phyloP scores from a whole-genome alignment of 441 rosid species.

The Adansonia gregorii region DNA sequence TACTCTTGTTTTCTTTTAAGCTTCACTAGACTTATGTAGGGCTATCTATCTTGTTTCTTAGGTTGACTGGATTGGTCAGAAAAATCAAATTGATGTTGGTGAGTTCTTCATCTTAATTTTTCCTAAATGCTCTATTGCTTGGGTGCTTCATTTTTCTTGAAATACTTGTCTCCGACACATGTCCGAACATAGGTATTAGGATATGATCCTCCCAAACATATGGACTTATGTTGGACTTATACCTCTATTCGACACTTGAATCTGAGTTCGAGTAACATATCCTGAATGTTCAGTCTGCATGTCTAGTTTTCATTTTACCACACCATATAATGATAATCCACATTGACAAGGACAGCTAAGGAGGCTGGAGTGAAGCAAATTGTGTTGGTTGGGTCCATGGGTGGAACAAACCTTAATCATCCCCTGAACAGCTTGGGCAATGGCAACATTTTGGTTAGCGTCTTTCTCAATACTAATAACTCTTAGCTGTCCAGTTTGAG shows the following conservation, averaged over 20 bases:
- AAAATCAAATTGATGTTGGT: slow-evolving; percentile 95
- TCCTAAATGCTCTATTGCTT: background rate
- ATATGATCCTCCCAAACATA: too few relatives aligned
- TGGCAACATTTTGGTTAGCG: slow-evolving; percentile 88
- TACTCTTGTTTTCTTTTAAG: slow-evolving; percentile 16
- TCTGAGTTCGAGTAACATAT: background rate
- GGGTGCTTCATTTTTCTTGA: too few relatives aligned
- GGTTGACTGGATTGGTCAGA: slow-evolving; percentile 99
- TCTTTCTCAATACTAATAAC: slow-evolving; percentile 4
- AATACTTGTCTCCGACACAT: too few relatives aligned
- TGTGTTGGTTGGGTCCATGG: slow-evolving; percentile 96
- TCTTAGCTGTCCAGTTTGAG: slow-evolving; percentile 10
- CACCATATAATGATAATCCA: slow-evolving; percentile 17
- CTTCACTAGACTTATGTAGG: slow-evolving; percentile 24
- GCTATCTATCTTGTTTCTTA: slow-evolving; percentile 31
- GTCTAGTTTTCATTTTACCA: slow-evolving; percentile 25
- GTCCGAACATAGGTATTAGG: too few relatives aligned
- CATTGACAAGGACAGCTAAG: slow-evolving; percentile 61
- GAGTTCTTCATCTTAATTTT: slow-evolving; percentile 22
- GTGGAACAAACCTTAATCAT: slow-evolving; percentile 82
- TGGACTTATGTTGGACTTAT: too few relatives aligned
- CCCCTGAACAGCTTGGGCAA: slow-evolving; percentile 90
- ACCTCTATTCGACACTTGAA: too few relatives aligned
- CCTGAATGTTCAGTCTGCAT: background rate
- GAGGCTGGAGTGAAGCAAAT: slow-evolving; percentile 93